Conservation (phyloP, 2,329 filamentous ascomycete genomes). For the Madurella fahalii region DNA sequence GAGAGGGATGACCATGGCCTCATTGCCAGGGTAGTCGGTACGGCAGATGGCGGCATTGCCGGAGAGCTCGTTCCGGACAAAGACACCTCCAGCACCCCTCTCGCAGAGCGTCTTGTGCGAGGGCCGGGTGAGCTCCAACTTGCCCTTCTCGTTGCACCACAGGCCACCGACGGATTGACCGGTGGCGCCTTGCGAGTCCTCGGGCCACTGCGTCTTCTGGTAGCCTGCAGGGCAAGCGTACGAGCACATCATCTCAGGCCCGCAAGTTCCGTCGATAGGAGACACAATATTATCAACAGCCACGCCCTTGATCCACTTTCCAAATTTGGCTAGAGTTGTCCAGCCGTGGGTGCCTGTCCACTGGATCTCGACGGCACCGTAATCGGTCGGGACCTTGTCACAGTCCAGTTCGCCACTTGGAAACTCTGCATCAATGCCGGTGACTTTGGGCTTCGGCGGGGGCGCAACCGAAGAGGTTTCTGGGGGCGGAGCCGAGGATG, state of each 20-base stretch:
- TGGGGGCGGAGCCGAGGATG: conserved; percentile 27
- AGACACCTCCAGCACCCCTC: conserved; percentile 64
- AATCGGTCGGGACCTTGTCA: conserved; percentile 68
- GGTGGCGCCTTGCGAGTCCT: conserved; percentile 64
- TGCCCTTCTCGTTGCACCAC: conserved; percentile 67
- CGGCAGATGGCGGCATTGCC: conserved; percentile 74
- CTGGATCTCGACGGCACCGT: conserved; percentile 68
- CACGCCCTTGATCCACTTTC: conserved; percentile 46
- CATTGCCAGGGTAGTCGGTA: conserved; percentile 92
- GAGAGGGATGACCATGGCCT: conserved; percentile 80
- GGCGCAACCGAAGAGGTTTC: conserved; percentile 24
- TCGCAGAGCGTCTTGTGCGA: conserved; percentile 69
- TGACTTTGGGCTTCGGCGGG: conserved; percentile 29
- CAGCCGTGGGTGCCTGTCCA: conserved; percentile 72
- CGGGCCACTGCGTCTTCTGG: conserved; percentile 88
- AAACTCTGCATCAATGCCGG: conserved; percentile 65
- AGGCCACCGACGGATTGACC: conserved; percentile 87
- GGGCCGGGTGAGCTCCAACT: conserved; percentile 72
- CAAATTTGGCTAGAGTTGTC: conserved; percentile 69
- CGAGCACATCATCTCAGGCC: conserved; percentile 70
- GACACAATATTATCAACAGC: conserved; percentile 64
- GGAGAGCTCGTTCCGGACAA: conserved; percentile 69
- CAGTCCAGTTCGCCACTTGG: conserved; percentile 71
- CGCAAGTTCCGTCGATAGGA: conserved; percentile 59
- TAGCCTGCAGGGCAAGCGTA: conserved; percentile 91